Evolutionary conservation across 2,329 filamentous ascomycete genomes (phyloP), one percentile per base, ranked within the genome.

Genomic region (Ramularia collo-cygni): DNA sequence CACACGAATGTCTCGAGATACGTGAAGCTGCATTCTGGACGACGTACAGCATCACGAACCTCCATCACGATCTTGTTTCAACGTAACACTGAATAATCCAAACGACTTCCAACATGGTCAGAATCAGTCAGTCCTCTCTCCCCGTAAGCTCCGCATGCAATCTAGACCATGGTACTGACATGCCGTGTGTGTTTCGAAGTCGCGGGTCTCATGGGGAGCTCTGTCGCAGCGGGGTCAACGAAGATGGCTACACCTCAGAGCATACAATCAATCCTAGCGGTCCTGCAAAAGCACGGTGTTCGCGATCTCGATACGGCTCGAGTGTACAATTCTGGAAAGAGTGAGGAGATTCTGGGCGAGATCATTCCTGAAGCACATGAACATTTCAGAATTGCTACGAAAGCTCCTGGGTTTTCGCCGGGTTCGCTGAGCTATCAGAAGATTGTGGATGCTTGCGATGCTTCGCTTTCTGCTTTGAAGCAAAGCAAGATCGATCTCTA

Each of bases 331-430:
- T 28, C 35, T n/a, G 63, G 64, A 31, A 52, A 55, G 28, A 56
- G 52, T 18, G 64, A 67, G 53, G 59, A 67, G 37, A 63, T 65
- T 31, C 64, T 76, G 2, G 69, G 62, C 5, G 49, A 58, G 9
- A 42, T 55, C 13, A n/a, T 31, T 16, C 37, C 46, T 4, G 39
- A 48, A 31, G 50, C 44, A 1, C 37, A 47, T 9, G 24, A 46
- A 4, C 16, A 55, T 16, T 55, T 60, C 40, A 27, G 34, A 5
- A 52, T 60, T 14, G 47, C 44, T 7, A 60, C 56, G 2, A 60
- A 60, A 42, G 54, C 53, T 9, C 53, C 56, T 4, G 56, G 55
- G 4, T 58, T 58, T 40, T 41, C 37, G 4, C 47, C 49, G 1
- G 53, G 52, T 4, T 51, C 51, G 2, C 43, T 57, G 14, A 37